Base-by-base conservation (phyloP, 163 green algal genomes). In the Prototheca wickerhamii region DNA sequence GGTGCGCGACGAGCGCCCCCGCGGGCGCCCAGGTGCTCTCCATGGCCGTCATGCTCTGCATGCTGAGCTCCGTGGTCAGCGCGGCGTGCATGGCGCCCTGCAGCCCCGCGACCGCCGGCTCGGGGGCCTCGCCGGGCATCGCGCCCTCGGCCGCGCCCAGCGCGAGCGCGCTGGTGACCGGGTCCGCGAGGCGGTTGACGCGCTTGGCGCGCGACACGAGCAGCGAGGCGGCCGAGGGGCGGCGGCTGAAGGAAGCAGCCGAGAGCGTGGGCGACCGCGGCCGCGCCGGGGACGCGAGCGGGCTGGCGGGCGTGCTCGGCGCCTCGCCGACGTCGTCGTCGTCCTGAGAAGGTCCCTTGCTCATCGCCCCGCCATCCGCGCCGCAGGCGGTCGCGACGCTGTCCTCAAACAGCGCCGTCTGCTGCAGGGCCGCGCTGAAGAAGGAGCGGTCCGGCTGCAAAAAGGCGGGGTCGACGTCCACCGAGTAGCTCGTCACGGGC, bases 1-100 rank as follows among this genome's bases (percentile, higher is more conserved):
- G 72, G 65, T 95, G 86, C 17, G 78, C 84, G 28, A 92, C 69
- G 63, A 93, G 64, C 30, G 93, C 75, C 1, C 88, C 88, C 12
- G 79, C 70, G 2, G 87, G 87, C 55, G 76, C 75, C 86, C 86
- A 94, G 37, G 73, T n/a, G n/a, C n/a, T 65, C 23, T 74, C 46
- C 20, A 54, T 25, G 12, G n/a, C 15, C 46, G 46, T 18, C 18
- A 21, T 28, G 15, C 23, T 54, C 46, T 7, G 60, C 26, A 33
- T 18, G 12, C 28, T 12, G 34, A 25, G 58, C 37, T 33, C 20
- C 34, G 18, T 43, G 17, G 58, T 53, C 34, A 35, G 58, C 1
- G 23, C 3, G 26, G 30, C 53, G 3, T 50, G 54, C 44, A 54
- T 54, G 43, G 56, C 44, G 23, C 23, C 28, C 26, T 32, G 26